These are phyloP conservation scores for Candida albicans DNA, from an alignment of 1,139 yeast species.

Conservation along the genomic window DNA sequence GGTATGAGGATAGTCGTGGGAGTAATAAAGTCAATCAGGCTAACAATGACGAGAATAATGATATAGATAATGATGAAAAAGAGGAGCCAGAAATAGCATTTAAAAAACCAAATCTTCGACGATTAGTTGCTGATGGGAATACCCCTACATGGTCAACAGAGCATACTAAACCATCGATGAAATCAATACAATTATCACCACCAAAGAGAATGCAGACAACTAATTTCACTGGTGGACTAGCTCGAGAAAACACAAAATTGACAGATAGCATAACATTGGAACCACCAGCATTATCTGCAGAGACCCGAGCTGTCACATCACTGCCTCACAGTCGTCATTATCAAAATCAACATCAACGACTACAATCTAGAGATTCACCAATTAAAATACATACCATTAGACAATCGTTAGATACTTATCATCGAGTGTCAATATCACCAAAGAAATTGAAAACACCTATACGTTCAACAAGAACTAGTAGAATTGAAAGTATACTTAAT, in stretches of 20 bases:
- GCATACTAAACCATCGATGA: constrained; percentile 19
- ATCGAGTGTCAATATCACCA: constrained; percentile 38
- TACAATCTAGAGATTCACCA: constrained; percentile 13
- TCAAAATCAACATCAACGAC: constrained; percentile 7
- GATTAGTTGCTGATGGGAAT: constrained; percentile 26
- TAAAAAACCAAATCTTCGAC: constrained; percentile 25
- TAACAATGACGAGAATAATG: too few relatives aligned
- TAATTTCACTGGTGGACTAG: constrained; percentile 23
- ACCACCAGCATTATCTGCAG: constrained; percentile 8
- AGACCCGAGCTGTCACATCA: constrained; percentile 2
- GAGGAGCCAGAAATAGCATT: constrained; percentile 11
- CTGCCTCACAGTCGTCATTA: constrained; percentile 10
- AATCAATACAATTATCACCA: constrained; percentile 34
- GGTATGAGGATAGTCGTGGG: not conserved
- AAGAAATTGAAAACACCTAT: constrained; percentile 21
- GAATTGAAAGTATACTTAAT: constrained; percentile 43
- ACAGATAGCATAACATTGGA: constrained; percentile 9
- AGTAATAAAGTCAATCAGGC: too few relatives aligned
- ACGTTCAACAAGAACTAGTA: constrained; percentile 35
- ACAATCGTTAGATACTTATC: constrained; percentile 38
- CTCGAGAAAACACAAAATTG: constrained; percentile 9
- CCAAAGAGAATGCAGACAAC: constrained; percentile 21
- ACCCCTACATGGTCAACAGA: constrained; percentile 45
- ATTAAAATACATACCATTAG: constrained; percentile 29
- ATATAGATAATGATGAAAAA: constrained; percentile 3